phyloP scores from a whole-genome alignment of 331 rosid genomes.

The Quercus phellos region DNA sequence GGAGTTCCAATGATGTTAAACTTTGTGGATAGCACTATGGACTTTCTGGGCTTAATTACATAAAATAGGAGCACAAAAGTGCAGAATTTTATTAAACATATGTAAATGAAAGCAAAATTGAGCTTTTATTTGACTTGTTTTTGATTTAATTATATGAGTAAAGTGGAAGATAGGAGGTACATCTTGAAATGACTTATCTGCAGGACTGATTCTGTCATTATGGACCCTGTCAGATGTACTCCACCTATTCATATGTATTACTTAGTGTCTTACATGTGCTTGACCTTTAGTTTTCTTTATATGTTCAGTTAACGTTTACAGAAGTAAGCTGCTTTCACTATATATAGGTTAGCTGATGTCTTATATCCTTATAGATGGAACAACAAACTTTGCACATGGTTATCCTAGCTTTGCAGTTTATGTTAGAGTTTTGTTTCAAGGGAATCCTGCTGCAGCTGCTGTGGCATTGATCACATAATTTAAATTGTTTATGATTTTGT shows the following conservation, averaged over 20 bases:
- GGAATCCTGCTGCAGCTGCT: constrained; percentile 88
- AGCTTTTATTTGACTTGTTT: not conserved
- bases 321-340: constrained; percentile 3
- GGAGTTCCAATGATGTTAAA: not conserved
- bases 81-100: not conserved
- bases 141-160: not conserved
- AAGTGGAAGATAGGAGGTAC: not conserved
- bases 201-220: not conserved
- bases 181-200: not conserved
- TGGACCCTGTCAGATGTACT: not conserved
- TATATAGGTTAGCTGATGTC: constrained; percentile 25
- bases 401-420: constrained; percentile 94
- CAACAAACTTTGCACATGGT: constrained; percentile 92
- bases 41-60: not conserved
- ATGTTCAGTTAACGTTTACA: not conserved
- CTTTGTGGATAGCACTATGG: not conserved
- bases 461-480: constrained; percentile 47
- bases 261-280: not conserved
- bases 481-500: constrained; percentile 5
- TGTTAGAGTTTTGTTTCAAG: constrained; percentile 76
- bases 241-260: not conserved
- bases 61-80: not conserved
- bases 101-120: not conserved
- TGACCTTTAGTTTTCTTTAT: not conserved
- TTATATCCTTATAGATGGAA: constrained; percentile 58